Percentiles rank a stretch among this genome's conserved stretches.
These are phyloP conservation scores for Niebla homalea DNA, from an alignment of 495 filamentous ascomycete species.

Conservation along the genomic window DNA sequence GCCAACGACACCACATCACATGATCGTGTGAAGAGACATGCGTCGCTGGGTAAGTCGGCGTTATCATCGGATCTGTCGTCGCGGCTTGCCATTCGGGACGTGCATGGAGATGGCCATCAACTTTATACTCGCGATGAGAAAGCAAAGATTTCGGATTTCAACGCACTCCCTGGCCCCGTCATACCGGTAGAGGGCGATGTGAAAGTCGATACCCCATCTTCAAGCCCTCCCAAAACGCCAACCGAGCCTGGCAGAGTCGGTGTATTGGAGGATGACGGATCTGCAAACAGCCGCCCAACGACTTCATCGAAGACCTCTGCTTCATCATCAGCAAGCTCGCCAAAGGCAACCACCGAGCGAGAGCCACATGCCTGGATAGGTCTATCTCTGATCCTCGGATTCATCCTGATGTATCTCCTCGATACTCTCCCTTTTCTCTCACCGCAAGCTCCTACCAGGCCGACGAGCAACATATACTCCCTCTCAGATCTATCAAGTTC, in stretches of 20 bases:
- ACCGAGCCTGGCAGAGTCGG: conserved; percentile 16
- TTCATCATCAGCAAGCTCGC: background rate
- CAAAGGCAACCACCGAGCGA: conserved; percentile 17
- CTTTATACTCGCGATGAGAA: conserved; percentile 5
- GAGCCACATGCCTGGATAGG: conserved; percentile 66
- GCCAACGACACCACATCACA: conserved; percentile 31
- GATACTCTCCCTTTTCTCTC: conserved; percentile 71
- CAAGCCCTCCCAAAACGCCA: conserved; percentile 15
- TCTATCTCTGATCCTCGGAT: conserved; percentile 72
- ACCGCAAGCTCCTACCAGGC: conserved; percentile 33
- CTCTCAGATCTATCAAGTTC: conserved; percentile 19
- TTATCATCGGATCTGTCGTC: background rate
- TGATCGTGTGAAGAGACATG: conserved; percentile 19
- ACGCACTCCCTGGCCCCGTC: conserved; percentile 17
- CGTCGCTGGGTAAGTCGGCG: background rate
- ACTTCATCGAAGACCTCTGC: conserved; percentile 1
- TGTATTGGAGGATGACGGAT: conserved; percentile 10
- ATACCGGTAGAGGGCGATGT: conserved; percentile 8
- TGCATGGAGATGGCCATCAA: background rate
- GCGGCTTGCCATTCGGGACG: background rate
- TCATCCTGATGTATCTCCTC: conserved; percentile 94
- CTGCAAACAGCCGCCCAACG: conserved; percentile 5
- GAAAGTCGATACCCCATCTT: background rate
- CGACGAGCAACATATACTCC: conserved; percentile 27
- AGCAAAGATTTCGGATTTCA: conserved; percentile 7